phyloP scores from a whole-genome alignment of 2,329 filamentous ascomycete genomes.

The Beauveria asiatica region DNA sequence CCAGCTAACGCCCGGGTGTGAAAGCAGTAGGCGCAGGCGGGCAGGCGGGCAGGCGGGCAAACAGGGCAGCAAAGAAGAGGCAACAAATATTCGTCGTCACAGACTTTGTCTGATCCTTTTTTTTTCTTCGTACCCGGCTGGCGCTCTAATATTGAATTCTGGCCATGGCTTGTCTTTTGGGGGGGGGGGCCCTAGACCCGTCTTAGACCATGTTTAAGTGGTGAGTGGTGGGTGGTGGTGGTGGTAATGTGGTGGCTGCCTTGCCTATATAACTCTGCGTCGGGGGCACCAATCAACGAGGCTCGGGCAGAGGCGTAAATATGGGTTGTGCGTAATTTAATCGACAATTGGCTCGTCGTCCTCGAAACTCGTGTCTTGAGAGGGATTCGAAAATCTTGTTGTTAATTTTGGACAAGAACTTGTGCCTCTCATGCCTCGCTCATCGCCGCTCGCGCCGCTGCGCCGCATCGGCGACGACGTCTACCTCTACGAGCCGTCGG shows the following conservation, averaged over 20 bases:
- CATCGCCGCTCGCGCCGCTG: constrained; percentile 1
- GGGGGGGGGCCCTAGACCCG: not conserved
- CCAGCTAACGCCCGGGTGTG: no score
- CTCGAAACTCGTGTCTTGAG: no score
- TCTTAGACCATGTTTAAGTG: constrained; percentile 6
- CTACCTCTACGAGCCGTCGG: constrained; percentile 7
- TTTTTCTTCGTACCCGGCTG: not conserved
- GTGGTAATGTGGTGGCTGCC: not conserved
- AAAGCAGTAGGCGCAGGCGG: no score
- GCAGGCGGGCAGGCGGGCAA: no score
- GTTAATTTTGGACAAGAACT: no score
- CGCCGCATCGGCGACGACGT: constrained; percentile 6
- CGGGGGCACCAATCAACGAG: no score
- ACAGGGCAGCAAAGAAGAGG: not conserved
- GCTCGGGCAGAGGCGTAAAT: no score
- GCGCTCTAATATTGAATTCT: not conserved
- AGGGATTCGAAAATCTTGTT: no score
- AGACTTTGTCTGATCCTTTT: not conserved
- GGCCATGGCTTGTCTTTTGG: not conserved
- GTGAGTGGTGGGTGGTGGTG: not conserved
- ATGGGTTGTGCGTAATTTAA: no score
- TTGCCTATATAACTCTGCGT: not conserved
- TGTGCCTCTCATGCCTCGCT: not conserved
- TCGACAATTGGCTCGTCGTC: no score
- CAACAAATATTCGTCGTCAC: not conserved